phyloP scores from a whole-genome alignment of 352 stramenopile genomes.

The Pythium utonaiense region DNA sequence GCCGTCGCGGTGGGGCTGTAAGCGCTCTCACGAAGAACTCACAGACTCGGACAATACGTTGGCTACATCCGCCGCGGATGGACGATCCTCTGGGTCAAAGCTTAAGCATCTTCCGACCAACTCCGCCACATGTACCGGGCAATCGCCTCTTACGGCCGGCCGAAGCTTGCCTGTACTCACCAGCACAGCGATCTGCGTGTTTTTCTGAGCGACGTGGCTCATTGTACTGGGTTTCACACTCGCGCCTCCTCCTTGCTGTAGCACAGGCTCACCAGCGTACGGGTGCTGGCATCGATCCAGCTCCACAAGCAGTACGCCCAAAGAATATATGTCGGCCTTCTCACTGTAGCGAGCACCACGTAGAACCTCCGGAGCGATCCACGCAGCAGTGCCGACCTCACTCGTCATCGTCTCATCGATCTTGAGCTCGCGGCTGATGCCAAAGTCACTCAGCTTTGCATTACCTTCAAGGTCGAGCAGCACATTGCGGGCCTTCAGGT shows the following conservation, averaged over 20 bases:
- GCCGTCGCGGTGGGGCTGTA: too few relatives aligned
- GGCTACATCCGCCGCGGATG: too few relatives aligned
- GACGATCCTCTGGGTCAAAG: slow-evolving; percentile 2
- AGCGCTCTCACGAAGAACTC: too few relatives aligned
- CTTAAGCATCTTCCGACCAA: slow-evolving; percentile 17
- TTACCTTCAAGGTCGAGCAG: slow-evolving; percentile 4
- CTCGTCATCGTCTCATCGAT: slow-evolving; percentile 22
- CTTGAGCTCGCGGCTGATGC: slow-evolving; percentile 3
- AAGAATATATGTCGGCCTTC: slow-evolving; percentile 29
- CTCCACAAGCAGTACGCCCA: slow-evolving; percentile 26
- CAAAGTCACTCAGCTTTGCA: slow-evolving; percentile 18
- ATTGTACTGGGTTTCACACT: too few relatives aligned
- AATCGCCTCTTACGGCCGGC: slow-evolving; percentile 7
- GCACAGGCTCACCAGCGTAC: too few relatives aligned
- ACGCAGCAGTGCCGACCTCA: slow-evolving; percentile 22
- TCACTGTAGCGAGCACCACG: slow-evolving; percentile 24
- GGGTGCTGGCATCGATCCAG: slow-evolving; percentile 18
- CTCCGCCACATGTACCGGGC: slow-evolving; percentile 7
- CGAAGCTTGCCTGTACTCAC: slow-evolving; percentile 18
- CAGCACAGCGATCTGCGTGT: slow-evolving; percentile 22
- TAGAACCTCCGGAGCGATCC: slow-evolving; percentile 25
- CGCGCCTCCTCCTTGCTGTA: too few relatives aligned
- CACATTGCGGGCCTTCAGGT: slow-evolving; percentile 18
- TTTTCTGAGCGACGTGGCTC: too few relatives aligned
- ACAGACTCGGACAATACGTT: too few relatives aligned